Evolutionary conservation across 108 stramenopile genomes (phyloP).

Genomic region (Bacterosira constricta): DNA sequence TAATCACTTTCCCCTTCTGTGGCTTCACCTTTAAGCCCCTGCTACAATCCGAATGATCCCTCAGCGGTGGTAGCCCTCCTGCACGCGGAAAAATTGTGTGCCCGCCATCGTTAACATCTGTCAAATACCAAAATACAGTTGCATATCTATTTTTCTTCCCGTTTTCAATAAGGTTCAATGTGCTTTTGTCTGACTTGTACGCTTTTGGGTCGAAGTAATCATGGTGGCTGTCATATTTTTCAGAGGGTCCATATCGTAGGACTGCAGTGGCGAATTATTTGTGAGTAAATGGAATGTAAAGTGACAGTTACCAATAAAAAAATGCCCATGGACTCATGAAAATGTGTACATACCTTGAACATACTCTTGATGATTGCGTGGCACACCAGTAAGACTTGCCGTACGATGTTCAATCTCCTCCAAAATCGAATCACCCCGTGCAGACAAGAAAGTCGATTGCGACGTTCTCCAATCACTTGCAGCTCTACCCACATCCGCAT

Average conservation of each 20-base stretch:
- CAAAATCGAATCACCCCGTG: conserved; percentile 42
- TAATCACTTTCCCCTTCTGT: conserved; percentile 78
- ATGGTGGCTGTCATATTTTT: conserved; percentile 83
- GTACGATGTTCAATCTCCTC: conserved; percentile 66
- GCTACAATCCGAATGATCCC: conserved; percentile 23
- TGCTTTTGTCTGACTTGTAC: conserved; percentile 47
- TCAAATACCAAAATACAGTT: conserved; percentile 91
- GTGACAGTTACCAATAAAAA: too few relatives aligned
- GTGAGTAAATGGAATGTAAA: too few relatives aligned
- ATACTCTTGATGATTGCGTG: conserved; percentile 72
- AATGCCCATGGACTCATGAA: too few relatives aligned
- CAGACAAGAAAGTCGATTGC: conserved; percentile 68
- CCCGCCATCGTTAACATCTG: conserved; percentile 80
- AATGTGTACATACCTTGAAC: too few relatives aligned
- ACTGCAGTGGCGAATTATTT: too few relatives aligned
- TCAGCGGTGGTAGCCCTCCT: conserved; percentile 26
- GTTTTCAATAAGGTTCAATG: conserved; percentile 49
- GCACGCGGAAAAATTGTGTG: conserved; percentile 69
- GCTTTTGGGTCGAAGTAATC: conserved; percentile 74
- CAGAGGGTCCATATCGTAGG: conserved; percentile 58
- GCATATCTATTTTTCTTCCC: conserved; percentile 81
- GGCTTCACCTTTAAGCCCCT: conserved; percentile 74
- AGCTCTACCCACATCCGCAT: conserved; percentile 82
- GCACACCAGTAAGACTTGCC: conserved; percentile 65
- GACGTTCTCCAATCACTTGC: conserved; percentile 89